A percentile compares a stretch with the other conserved stretches of the same genome.
These are phyloP conservation scores for Acacia pycnantha DNA, from an alignment of 331 rosid genomes.

Conservation along the genomic window DNA sequence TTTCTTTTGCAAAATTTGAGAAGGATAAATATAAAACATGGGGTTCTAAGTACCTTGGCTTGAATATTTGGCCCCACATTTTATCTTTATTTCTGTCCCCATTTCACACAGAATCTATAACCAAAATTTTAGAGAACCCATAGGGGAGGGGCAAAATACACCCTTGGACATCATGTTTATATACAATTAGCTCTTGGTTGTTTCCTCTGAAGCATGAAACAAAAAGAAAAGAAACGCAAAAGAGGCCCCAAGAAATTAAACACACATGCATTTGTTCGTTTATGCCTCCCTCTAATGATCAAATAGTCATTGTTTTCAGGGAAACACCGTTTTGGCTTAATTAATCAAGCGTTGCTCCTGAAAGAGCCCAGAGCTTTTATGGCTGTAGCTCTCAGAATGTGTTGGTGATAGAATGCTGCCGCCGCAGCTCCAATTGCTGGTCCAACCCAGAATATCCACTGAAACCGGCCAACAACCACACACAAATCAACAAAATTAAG, in stretches of 20 bases:
- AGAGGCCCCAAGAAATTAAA: slow-evolving; percentile 29
- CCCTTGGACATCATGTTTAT: slow-evolving; percentile 47
- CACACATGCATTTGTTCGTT: slow-evolving; percentile 23
- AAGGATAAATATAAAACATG: not conserved
- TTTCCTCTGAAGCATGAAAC: not conserved
- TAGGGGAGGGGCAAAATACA: slow-evolving; percentile 44
- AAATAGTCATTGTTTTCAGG: slow-evolving; percentile 30
- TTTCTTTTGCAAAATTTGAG: not conserved
- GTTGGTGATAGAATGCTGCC: slow-evolving; percentile 88
- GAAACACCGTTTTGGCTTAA: slow-evolving; percentile 9
- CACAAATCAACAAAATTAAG: not conserved
- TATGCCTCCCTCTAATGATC: not conserved
- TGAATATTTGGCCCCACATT: not conserved
- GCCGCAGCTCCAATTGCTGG: slow-evolving; percentile 81
- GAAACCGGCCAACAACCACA: not conserved
- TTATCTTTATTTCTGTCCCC: not conserved
- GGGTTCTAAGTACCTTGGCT: not conserved
- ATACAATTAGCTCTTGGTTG: slow-evolving; percentile 45
- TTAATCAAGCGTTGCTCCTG: slow-evolving; percentile 77
- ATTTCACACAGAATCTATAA: not conserved
- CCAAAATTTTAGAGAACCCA: not conserved
- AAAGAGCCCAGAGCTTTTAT: slow-evolving; percentile 94
- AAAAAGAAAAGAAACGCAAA: not conserved
- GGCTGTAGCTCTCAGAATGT: slow-evolving; percentile 76
- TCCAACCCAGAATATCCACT: slow-evolving; percentile 99